Percentiles rank a stretch among this genome's conserved stretches.
These are phyloP conservation scores for Magnusiomyces fungicola DNA, from an alignment of 1,139 yeast genomes.

Conservation along the genomic window DNA sequence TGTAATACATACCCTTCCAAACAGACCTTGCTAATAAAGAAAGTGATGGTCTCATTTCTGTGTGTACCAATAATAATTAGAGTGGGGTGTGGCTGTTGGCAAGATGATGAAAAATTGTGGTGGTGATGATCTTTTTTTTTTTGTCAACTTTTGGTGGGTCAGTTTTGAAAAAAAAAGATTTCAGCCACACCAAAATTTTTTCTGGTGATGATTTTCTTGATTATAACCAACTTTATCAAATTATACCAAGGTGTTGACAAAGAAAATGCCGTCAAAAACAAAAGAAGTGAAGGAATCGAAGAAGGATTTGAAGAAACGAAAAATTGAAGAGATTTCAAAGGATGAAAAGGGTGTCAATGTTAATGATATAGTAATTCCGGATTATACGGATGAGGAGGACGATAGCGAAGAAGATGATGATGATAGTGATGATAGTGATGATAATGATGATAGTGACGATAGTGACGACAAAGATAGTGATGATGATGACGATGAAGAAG, in stretches of 20 bases:
- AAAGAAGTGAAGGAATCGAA: no score
- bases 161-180: slow-evolving; percentile 4
- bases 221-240: no score
- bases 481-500: slow-evolving; percentile 48
- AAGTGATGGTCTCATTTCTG: slow-evolving; percentile 51
- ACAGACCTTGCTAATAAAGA: slow-evolving; percentile 59
- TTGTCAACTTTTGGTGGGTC: neutral
- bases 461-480: slow-evolving; percentile 42
- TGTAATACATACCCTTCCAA: slow-evolving; percentile 50
- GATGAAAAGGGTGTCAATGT: neutral
- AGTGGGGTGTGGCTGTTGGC: neutral
- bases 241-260: no score
- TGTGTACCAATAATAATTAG: neutral
- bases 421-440: slow-evolving; percentile 3
- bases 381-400: slow-evolving; percentile 17
- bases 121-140: slow-evolving; percentile 1
- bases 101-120: neutral
- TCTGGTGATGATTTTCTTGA: no score
- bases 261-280: no score
- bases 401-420: slow-evolving; percentile 6
- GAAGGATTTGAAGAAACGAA: neutral
- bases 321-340: neutral
- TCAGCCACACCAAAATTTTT: no score
- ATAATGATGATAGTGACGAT: slow-evolving; percentile 34
- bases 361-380: neutral